Base-by-base conservation (phyloP, 1,284 basidiomycete species). In the Cutaneotrichosporon arboriforme region DNA sequence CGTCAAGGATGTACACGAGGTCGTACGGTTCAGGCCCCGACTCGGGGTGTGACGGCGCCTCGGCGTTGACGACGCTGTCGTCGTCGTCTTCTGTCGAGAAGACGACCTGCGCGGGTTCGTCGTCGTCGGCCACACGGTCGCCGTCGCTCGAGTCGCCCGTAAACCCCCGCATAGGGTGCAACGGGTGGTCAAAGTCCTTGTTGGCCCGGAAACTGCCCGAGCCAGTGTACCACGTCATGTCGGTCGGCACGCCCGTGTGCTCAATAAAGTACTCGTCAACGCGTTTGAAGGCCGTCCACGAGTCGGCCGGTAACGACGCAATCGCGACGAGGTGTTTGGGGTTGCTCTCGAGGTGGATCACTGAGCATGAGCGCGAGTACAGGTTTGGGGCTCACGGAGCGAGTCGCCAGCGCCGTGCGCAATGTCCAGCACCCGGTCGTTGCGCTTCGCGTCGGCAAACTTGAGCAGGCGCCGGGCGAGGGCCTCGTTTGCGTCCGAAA, bases 401-500 rank as follows among this genome's bases (percentile, higher is more conserved):
- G 84, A 86, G 68, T 86, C 85, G 39, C 85, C 85, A 22, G 81
- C 81, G 21, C 84, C 85, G 67, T 85, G 81, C 9, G 85, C 86
- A 22, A 87, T 81, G 68, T 88, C 84, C 48, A 86, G 72, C 2
- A 86, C 77, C 33, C 67, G 74, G 0, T 68, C 69, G 4, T 74
- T 74, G 12, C 64, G 59, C 51, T 73, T 72, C 35, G 78, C 75
- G 22, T 68, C 58, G 10, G 80, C 80, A 22, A 80, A 78, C 26
- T 72, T 54, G 10, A 81, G 69, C 13, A 85, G 70, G 58, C 79
- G 81, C 49, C 78, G 49, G 1, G 83, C 83, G 10, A 87, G 77
- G 17, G 81, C 82, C 78, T 80, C 76, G 61, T 83, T 84, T 17
- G 84, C 84, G 23, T 79, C 67, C 2, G 84, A 81, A 62, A 85